phyloP scores from a whole-genome alignment of 371 early-diverging fungal species.

The Lichtheimia ramosa region DNA sequence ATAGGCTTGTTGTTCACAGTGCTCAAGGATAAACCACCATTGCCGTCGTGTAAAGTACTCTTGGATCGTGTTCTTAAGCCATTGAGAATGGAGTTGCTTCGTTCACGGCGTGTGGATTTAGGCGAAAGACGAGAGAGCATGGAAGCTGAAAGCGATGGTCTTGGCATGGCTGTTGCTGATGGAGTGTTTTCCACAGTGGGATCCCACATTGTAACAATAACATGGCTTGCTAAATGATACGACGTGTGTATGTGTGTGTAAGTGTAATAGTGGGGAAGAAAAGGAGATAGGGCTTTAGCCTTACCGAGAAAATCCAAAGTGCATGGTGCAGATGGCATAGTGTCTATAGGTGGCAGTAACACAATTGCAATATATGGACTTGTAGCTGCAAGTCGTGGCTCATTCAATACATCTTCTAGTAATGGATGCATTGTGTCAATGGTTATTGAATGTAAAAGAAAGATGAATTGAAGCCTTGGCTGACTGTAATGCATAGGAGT shows the following conservation, averaged over 20 bases:
- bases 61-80: background rate
- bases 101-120: background rate
- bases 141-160: conserved; percentile 10
- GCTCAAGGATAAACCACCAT: background rate
- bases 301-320: conserved; percentile 30
- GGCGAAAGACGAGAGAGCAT: conserved; percentile 2
- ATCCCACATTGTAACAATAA: conserved; percentile 15
- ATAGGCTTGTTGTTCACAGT: conserved; percentile 13
- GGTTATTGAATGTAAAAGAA: background rate
- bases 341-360: conserved; percentile 25
- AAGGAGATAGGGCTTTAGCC: background rate
- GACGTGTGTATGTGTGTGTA: background rate
- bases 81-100: background rate
- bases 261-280: background rate
- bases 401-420: conserved; percentile 15
- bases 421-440: conserved; percentile 9
- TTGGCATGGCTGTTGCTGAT: background rate
- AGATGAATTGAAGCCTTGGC: conserved; percentile 1
- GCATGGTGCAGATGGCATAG: conserved; percentile 5
- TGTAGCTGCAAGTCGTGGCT: conserved; percentile 9
- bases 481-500: too few relatives aligned
- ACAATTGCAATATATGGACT: conserved; percentile 17
- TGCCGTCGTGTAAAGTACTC: background rate
- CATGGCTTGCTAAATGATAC: conserved; percentile 21
- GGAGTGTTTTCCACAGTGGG: background rate